Evolutionary conservation across 805 yeast species (phyloP).

Genomic region (Isabelozyma pseudorhagii): DNA sequence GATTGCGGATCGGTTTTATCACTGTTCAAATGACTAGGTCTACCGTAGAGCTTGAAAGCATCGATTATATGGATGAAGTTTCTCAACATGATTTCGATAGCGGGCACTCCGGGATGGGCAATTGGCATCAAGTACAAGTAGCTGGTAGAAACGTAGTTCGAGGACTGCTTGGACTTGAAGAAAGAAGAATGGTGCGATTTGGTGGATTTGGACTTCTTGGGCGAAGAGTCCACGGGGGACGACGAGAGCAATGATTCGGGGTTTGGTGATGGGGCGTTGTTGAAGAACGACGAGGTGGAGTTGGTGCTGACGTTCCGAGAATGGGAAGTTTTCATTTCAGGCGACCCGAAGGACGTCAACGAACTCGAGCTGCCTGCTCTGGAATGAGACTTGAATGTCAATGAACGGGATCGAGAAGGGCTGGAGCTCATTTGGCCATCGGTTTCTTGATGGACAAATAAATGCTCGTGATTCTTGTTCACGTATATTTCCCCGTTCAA

Average conservation of each 20-base stretch:
- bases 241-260: not conserved
- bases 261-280: slow-evolving; percentile 21
- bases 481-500: slow-evolving; percentile 52
- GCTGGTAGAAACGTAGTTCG: slow-evolving; percentile 29
- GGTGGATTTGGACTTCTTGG: not conserved
- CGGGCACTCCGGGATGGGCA: slow-evolving; percentile 67
- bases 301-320: slow-evolving; percentile 18
- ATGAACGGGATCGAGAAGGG: slow-evolving; percentile 11
- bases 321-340: slow-evolving; percentile 4
- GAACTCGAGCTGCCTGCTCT: slow-evolving; percentile 17
- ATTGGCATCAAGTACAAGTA: slow-evolving; percentile 69
- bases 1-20: slow-evolving; percentile 66
- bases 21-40: slow-evolving; percentile 71
- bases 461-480: slow-evolving; percentile 35
- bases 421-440: slow-evolving; percentile 1
- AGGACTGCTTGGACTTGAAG: slow-evolving; percentile 23
- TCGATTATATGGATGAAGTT: slow-evolving; percentile 68
- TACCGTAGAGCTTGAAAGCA: slow-evolving; percentile 67
- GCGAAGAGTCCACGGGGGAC: not conserved
- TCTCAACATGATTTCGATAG: slow-evolving; percentile 71
- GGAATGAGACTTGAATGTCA: slow-evolving; percentile 12
- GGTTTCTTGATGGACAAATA: slow-evolving; percentile 19
- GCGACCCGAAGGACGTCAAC: slow-evolving; percentile 9
- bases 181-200: slow-evolving; percentile 12
- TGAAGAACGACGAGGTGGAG: slow-evolving; percentile 29